phyloP scores from a whole-genome alignment of 148 eudicot genomes.

The Chenopodium album region DNA sequence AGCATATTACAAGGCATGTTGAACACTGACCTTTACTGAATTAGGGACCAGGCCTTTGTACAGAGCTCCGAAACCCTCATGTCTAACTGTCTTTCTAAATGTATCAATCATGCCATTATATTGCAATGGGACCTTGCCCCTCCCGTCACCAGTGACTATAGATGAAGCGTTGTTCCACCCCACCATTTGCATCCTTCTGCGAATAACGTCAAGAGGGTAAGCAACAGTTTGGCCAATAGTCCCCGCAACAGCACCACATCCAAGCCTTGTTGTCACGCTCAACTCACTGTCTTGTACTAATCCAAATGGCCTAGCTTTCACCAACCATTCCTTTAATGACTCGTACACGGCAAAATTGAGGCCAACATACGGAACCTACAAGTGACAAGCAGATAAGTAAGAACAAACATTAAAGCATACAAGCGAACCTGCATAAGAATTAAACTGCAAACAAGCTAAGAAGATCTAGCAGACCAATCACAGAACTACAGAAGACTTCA shows the following conservation, averaged over 20 bases:
- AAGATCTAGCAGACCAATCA: background rate
- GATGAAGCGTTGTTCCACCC: conserved; percentile 88
- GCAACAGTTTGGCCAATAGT: conserved; percentile 95
- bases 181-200: conserved; percentile 96
- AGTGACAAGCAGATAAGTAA: conserved; percentile 6
- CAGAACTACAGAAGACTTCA: too few species aligned
- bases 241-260: conserved; percentile 93
- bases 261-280: conserved; percentile 80
- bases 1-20: background rate
- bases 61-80: conserved; percentile 78
- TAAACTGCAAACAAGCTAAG: background rate
- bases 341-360: conserved; percentile 93
- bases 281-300: conserved; percentile 66
- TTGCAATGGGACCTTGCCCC: conserved; percentile 59
- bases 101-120: conserved; percentile 90
- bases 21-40: conserved; percentile 78
- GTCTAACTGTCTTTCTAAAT: conserved; percentile 75
- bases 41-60: conserved; percentile 97
- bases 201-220: conserved; percentile 90
- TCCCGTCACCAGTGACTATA: conserved; percentile 72
- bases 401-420: background rate
- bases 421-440: background rate
- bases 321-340: conserved; percentile 82
- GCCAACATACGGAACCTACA: conserved; percentile 92
- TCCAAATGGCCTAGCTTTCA: conserved; percentile 62